Conservation (phyloP, 1,139 yeast genomes). For the Sugiyamaella pinicola region DNA sequence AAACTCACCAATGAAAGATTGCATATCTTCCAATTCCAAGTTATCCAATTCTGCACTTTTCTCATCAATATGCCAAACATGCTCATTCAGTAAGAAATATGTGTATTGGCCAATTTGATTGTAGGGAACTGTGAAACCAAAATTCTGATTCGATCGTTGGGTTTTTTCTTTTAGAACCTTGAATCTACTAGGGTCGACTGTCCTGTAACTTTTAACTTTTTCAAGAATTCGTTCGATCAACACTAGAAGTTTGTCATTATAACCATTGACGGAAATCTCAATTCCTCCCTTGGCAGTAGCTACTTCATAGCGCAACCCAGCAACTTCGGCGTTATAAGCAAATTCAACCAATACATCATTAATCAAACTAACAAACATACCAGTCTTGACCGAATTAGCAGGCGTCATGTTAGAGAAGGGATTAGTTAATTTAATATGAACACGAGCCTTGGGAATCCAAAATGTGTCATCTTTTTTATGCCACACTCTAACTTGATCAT, state of each 20-base stretch:
- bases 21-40: constrained; percentile 55
- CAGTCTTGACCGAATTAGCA: constrained; percentile 57
- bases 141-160: constrained; percentile 65
- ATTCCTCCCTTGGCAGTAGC: constrained; percentile 70
- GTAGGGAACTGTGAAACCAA: constrained; percentile 70
- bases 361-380: constrained; percentile 66
- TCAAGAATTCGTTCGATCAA: constrained; percentile 62
- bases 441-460: constrained; percentile 82
- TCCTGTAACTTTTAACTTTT: constrained; percentile 53
- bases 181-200: constrained; percentile 58
- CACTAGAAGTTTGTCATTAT: constrained; percentile 73
- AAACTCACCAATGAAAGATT: constrained; percentile 50
- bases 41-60: constrained; percentile 56
- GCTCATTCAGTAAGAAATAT: constrained; percentile 66
- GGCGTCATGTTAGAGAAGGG: constrained; percentile 66
- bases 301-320: constrained; percentile 67
- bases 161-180: constrained; percentile 65
- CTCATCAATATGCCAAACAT: constrained; percentile 65
- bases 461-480: constrained; percentile 88
- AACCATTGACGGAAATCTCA: constrained; percentile 69
- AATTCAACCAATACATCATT: constrained; percentile 76
- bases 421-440: constrained; percentile 61
- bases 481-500: constrained; percentile 63
- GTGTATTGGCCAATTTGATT: constrained; percentile 68
- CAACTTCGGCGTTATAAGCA: constrained; percentile 82